Base-by-base conservation (phyloP, 108 stramenopile genomes). In the Pseudonitzschia delicatissima region DNA sequence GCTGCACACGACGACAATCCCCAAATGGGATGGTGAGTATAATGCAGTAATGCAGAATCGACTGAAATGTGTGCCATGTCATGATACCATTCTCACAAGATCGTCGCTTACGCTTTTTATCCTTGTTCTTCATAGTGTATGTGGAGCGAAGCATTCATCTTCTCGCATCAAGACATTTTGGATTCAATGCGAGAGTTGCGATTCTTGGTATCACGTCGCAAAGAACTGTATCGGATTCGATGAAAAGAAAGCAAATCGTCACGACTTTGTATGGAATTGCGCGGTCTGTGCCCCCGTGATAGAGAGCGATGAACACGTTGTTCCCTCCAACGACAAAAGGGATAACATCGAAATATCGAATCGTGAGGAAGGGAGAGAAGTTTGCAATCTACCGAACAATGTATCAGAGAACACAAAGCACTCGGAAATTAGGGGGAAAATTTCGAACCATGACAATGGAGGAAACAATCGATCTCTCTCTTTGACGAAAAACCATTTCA, bases 141-240 rank as follows among this genome's bases (percentile, higher is more conserved):
- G 47, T 17, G 35, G 57, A 32, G n/a, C n/a, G 1, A 18, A 20
- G 7, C 35, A 36, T 26, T 3, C 1, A 2, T 28, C 33, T 20
- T 36, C 57, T 5, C 57, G 13, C 35, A 34, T 5, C 26, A 47
- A 64, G 64, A 80, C 81, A 13, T 86, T 83, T 79, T 86, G 85
- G 85, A 57, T 86, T 8, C 85, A 83, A 59, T 86, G 85, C 52
- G 82, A 81, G 33, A 45, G 34, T 9, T 86, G 85, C 39, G 67
- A 77, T 23, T 66, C 82, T 25, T 86, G 85, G 85, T 77, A 79
- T 59, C 74, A 86, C 71, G 78, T 74, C 35, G 63, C 78, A 0
- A 29, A 48, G 31, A 66, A 71, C 53, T 86, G 85, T 45, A 64
- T 86, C 36, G 85, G 85, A 5, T 86, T 86, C 57, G 44, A 57